Conservation (phyloP, 306 rosid species). For the Fragaria vesca region DNA sequence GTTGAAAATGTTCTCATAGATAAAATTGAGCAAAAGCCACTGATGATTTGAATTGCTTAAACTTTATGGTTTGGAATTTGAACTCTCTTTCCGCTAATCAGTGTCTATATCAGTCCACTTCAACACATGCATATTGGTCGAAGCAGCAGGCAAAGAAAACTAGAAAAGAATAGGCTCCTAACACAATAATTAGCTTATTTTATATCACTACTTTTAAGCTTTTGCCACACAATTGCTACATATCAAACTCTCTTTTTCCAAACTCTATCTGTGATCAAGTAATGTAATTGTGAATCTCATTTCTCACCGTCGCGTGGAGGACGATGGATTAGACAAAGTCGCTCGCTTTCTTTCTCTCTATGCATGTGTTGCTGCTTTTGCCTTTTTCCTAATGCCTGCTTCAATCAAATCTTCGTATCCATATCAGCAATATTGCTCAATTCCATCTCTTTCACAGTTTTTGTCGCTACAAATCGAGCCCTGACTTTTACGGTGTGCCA, state of each 20-base stretch:
- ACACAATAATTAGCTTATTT: neutral
- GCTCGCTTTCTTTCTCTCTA: neutral
- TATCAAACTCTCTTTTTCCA: neutral
- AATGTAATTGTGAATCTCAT: neutral
- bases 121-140: neutral
- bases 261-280: neutral
- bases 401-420: neutral
- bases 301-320: neutral
- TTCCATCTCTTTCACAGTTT: neutral
- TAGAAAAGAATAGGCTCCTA: neutral
- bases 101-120: neutral
- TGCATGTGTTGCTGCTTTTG: slow-evolving; percentile 9
- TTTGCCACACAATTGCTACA: neutral
- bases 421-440: neutral
- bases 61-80: too few species aligned
- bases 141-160: neutral
- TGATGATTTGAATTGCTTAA: too few species aligned
- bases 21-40: too few species aligned
- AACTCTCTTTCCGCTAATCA: too few species aligned
- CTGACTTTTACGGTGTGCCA: slow-evolving; percentile 1
- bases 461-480: neutral
- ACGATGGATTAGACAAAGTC: neutral
- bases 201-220: neutral
- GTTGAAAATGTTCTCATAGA: too few species aligned
- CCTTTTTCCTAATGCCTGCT: neutral